These are phyloP conservation scores for Chaetomium sp. DNA, from an alignment of 2,329 filamentous ascomycete species.

Conservation along the genomic window DNA sequence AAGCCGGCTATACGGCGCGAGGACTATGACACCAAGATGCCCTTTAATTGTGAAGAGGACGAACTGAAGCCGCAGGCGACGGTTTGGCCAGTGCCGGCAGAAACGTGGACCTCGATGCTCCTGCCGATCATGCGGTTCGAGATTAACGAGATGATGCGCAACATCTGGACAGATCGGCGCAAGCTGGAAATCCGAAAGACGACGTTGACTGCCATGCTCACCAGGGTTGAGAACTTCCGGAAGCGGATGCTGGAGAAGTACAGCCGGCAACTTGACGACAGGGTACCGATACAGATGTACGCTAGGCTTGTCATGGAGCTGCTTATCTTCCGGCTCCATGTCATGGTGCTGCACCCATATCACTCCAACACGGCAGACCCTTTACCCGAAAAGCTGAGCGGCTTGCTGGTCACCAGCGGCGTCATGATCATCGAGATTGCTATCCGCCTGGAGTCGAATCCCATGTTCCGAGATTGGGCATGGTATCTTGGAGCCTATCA, in stretches of 20 bases:
- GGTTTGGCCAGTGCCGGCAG: slow-evolving; percentile 48
- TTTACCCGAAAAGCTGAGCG: slow-evolving; percentile 64
- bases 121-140: slow-evolving; percentile 71
- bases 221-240: slow-evolving; percentile 70
- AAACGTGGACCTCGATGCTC: slow-evolving; percentile 68
- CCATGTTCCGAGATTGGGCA: slow-evolving; percentile 57
- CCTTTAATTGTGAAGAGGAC: slow-evolving; percentile 69
- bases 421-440: slow-evolving; percentile 53
- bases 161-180: slow-evolving; percentile 69
- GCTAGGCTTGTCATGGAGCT: slow-evolving; percentile 66
- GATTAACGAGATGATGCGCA: slow-evolving; percentile 71
- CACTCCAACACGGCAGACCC: slow-evolving; percentile 50
- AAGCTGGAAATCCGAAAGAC: slow-evolving; percentile 64
- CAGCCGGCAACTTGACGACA: slow-evolving; percentile 61
- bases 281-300: slow-evolving; percentile 63
- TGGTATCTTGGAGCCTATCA: slow-evolving; percentile 75
- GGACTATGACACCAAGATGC: slow-evolving; percentile 74
- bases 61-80: slow-evolving; percentile 53
- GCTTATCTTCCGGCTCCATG: slow-evolving; percentile 62
- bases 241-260: slow-evolving; percentile 67
- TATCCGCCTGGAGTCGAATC: slow-evolving; percentile 50
- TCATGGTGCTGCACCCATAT: slow-evolving; percentile 70
- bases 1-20: slow-evolving; percentile 70
- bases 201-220: slow-evolving; percentile 64
- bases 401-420: slow-evolving; percentile 65